Evolutionary conservation across 2,329 filamentous ascomycete genomes (phyloP).

Genomic region (Fusarium sp.): DNA sequence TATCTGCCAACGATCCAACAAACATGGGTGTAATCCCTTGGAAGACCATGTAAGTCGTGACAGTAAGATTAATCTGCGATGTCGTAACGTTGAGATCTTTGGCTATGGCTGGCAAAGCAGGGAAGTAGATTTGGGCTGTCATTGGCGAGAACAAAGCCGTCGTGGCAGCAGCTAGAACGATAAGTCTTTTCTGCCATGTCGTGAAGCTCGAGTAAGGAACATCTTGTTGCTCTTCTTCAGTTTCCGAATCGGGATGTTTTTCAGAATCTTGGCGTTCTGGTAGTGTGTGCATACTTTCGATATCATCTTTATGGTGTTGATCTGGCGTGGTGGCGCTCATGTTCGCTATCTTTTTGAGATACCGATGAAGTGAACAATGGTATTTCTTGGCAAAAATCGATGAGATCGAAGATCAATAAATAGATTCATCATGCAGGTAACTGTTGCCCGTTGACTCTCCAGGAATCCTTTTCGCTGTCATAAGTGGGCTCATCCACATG

Average conservation of each 20-base stretch:
- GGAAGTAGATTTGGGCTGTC: constrained; percentile 65
- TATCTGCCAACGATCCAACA: constrained; percentile 66
- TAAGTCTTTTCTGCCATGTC: constrained; percentile 53
- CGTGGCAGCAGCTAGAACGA: constrained; percentile 54
- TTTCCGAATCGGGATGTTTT: constrained; percentile 3
- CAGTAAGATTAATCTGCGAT: constrained; percentile 60
- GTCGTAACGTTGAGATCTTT: constrained; percentile 57
- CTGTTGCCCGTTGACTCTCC: constrained; percentile 6
- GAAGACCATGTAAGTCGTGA: constrained; percentile 69
- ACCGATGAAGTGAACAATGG: background rate
- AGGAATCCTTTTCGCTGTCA: background rate
- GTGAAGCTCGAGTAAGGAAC: constrained; percentile 54
- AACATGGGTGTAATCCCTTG: constrained; percentile 70
- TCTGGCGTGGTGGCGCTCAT: constrained; percentile 11
- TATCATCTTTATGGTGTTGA: background rate
- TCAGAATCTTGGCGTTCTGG: constrained; percentile 13
- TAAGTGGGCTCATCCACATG: constrained; percentile 18
- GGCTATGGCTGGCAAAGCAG: constrained; percentile 62
- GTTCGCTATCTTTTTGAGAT: background rate
- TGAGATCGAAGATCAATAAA: constrained; percentile 16
- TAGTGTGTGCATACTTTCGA: constrained; percentile 3
- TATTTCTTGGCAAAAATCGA: background rate
- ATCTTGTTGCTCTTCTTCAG: background rate
- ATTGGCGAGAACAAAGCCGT: constrained; percentile 59
- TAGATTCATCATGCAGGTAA: constrained; percentile 6